Conservation (phyloP, 1,139 yeast genomes). For the Taiozyma onychis region DNA sequence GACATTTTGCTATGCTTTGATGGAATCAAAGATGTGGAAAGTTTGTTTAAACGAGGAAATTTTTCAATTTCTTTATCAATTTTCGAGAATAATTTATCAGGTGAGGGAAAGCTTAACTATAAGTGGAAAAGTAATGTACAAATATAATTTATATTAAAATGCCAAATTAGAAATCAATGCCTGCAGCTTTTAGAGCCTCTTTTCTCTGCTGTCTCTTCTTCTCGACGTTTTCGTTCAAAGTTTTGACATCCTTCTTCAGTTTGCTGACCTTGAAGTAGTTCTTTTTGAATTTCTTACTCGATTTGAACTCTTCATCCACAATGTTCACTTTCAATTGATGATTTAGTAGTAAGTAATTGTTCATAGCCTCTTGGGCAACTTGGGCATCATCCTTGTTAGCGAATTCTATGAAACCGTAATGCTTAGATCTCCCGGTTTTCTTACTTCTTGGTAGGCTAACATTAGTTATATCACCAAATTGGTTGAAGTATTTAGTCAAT, state of each 20-base stretch:
- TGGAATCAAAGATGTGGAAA: no score
- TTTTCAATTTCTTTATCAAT: not conserved
- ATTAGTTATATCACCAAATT: slow-evolving; percentile 80
- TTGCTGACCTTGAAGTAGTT: slow-evolving; percentile 42
- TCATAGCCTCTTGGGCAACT: slow-evolving; percentile 92
- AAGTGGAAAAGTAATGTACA: not conserved
- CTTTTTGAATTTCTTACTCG: slow-evolving; percentile 54
- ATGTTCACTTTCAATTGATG: slow-evolving; percentile 70
- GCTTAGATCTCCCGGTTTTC: slow-evolving; percentile 87
- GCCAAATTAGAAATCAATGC: slow-evolving; percentile 13
- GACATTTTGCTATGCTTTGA: not conserved
- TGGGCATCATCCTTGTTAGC: slow-evolving; percentile 69
- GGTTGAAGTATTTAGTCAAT: slow-evolving; percentile 67
- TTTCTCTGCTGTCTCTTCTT: slow-evolving; percentile 28
- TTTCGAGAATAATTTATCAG: no score
- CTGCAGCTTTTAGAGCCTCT: slow-evolving; percentile 18
- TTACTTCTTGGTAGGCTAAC: slow-evolving; percentile 83
- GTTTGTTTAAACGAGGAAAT: no score
- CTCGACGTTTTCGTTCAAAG: slow-evolving; percentile 26
- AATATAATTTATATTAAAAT: no score
- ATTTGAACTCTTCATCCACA: slow-evolving; percentile 47
- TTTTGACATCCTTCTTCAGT: slow-evolving; percentile 35
- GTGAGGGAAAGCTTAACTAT: no score
- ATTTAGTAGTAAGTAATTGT: slow-evolving; percentile 84
- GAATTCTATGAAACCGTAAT: slow-evolving; percentile 88